phyloP scores from a whole-genome alignment of 148 eudicot genomes.

The Rhododendron ferrugineum region DNA sequence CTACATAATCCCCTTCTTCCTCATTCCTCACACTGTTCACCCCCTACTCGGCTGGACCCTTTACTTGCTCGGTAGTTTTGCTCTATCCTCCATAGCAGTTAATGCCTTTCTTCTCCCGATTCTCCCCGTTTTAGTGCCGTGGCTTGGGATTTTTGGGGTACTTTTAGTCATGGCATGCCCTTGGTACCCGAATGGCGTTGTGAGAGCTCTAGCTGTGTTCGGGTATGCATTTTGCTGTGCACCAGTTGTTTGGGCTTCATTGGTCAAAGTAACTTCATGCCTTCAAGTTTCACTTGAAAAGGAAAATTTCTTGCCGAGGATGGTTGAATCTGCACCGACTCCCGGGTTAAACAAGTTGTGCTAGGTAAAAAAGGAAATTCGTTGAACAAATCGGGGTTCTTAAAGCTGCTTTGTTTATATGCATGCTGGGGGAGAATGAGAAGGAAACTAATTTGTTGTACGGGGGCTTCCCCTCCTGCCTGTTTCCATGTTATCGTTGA shows the following conservation, averaged over 20 bases:
- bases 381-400: neutral
- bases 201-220: constrained; percentile 58
- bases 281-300: constrained; percentile 61
- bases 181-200: constrained; percentile 66
- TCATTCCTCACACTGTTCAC: constrained; percentile 75
- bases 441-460: neutral
- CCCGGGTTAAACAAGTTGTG: constrained; percentile 63
- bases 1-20: constrained; percentile 57
- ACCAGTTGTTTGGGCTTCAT: constrained; percentile 52
- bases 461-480: neutral
- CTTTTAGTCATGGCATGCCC: constrained; percentile 83
- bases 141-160: constrained; percentile 58
- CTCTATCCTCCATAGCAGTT: constrained; percentile 50
- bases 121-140: constrained; percentile 55
- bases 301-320: constrained; percentile 74
- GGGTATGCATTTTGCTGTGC: constrained; percentile 66
- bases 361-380: neutral
- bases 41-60: constrained; percentile 87
- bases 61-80: constrained; percentile 62
- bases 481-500: neutral
- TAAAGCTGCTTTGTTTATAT: neutral
- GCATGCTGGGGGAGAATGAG: constrained; percentile 1
- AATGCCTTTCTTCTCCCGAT: constrained; percentile 65
- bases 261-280: constrained; percentile 35
- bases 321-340: constrained; percentile 50